Base-by-base conservation (phyloP, 257 asterid genomes). In the Cordia subcordata region DNA sequence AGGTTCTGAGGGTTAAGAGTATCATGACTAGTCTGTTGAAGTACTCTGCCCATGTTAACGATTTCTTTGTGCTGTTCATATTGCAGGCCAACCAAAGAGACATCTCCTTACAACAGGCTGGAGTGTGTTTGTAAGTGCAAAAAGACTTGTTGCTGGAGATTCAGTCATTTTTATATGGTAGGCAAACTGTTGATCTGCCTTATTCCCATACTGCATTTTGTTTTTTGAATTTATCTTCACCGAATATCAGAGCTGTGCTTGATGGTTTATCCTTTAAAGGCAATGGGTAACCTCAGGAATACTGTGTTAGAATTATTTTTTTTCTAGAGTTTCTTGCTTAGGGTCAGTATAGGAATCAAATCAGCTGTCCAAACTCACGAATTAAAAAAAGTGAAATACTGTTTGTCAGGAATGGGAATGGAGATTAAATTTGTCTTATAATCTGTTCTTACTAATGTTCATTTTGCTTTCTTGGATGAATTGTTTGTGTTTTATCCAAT, bases 81-180 rank as follows among this genome's bases (percentile, higher is more conserved):
- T 73, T 38, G 42, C 79, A 86, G 95, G 95, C 67, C 95, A 86
- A 81, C 95, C 95, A 23, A 86, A 86, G 80, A 72, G 95, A 78
- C 95, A 86, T 70, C 90, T 86, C 46, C 93, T 86, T 45, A 86
- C 95, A 18, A 83, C 95, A 8, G 95, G 95, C 42, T 86, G 95
- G 95, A 84, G 95, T 54, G 84, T 86, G 55, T 86, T 86, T 60
- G 93, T 86, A 70, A 86, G 84, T 62, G 90, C 95, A 13, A 86
- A 86, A 71, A 73, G 93, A 64, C 95, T 86, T 27, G 81, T 84
- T 64, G 95, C 95, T 68, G 95, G 95, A 42, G 95, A 86, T 80
- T 78, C 95, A 27, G 87, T 86, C 60, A 82, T 86, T 70, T 86
- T 86, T 73, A 86, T 86, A 82, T 86, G 95, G 95, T 86, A 77